Conservation (phyloP, 805 yeast genomes). For the Zygoascus ofunaensis region DNA sequence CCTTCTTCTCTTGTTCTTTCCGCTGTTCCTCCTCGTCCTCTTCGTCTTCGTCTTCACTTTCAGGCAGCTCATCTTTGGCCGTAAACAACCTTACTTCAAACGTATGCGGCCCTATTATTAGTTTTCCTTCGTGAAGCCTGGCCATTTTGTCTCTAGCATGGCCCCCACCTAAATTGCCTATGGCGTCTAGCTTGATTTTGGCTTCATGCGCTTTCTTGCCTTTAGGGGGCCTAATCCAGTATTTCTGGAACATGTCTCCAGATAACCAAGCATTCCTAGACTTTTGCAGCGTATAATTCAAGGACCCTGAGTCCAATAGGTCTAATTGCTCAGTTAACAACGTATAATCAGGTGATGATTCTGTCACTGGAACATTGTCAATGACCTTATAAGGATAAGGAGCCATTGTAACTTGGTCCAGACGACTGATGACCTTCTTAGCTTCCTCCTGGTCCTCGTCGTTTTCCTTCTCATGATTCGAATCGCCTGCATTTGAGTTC, state of each 20-base stretch:
- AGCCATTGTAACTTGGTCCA: not conserved
- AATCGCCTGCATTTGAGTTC: too few species aligned
- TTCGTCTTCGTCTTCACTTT: constrained; percentile 28
- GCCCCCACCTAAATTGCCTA: constrained; percentile 25
- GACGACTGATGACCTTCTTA: too few species aligned
- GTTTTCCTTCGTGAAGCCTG: constrained; percentile 66
- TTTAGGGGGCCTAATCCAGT: constrained; percentile 67
- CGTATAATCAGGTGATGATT: constrained; percentile 53
- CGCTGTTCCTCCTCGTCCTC: constrained; percentile 4
- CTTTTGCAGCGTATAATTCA: constrained; percentile 44
- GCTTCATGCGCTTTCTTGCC: constrained; percentile 36
- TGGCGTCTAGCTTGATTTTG: constrained; percentile 18
- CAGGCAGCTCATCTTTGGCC: constrained; percentile 58
- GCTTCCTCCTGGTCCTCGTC: not conserved
- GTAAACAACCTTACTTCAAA: constrained; percentile 72
- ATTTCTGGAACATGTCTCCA: constrained; percentile 61
- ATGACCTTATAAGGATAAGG: constrained; percentile 51
- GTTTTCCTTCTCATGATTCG: constrained; percentile 1
- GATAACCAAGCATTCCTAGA: constrained; percentile 64
- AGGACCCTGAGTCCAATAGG: constrained; percentile 54
- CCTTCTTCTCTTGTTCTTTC: constrained; percentile 1
- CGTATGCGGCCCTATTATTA: constrained; percentile 74
- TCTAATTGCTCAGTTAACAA: constrained; percentile 57
- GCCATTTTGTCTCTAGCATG: constrained; percentile 81
- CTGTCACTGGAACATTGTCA: constrained; percentile 60